These are phyloP conservation scores for Aspergillus puulaauensis DNA, from an alignment of 2,329 filamentous ascomycete species.

Conservation along the genomic window DNA sequence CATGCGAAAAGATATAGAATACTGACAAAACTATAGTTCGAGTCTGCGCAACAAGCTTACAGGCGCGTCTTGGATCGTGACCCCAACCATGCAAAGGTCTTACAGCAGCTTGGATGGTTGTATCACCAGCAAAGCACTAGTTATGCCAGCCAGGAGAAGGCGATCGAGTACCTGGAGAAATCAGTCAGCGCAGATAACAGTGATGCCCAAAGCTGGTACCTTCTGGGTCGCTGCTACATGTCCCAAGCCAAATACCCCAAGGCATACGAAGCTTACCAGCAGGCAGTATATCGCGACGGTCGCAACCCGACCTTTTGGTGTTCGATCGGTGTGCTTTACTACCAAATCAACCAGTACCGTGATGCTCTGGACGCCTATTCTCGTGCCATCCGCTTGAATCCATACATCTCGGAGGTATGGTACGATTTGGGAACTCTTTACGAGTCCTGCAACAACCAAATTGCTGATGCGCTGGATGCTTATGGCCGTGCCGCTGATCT, in stretches of 20 bases:
- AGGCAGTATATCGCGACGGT: slow-evolving; percentile 96
- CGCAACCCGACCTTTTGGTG: slow-evolving; percentile 99
- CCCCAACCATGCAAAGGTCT: slow-evolving; percentile 93
- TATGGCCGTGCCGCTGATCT: slow-evolving; percentile 93
- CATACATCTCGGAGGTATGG: slow-evolving; percentile 98
- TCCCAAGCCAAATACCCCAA: slow-evolving; percentile 98
- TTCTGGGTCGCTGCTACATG: slow-evolving; percentile 98
- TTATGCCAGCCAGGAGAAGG: slow-evolving; percentile 89
- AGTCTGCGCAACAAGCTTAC: slow-evolving; percentile 89
- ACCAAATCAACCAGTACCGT: slow-evolving; percentile 99
- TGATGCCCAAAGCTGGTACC: slow-evolving; percentile 98
- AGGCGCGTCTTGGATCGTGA: slow-evolving; percentile 90
- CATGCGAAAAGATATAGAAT: slow-evolving; percentile 14
- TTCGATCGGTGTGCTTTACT: slow-evolving; percentile 97
- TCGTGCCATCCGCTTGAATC: slow-evolving; percentile 91
- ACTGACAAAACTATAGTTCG: slow-evolving; percentile 65
- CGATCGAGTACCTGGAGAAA: slow-evolving; percentile 96
- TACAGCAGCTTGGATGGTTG: slow-evolving; percentile 96
- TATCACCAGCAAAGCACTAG: slow-evolving; percentile 93
- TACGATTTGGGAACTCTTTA: slow-evolving; percentile 98
- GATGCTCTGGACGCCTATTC: slow-evolving; percentile 98
- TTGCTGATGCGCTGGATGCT: slow-evolving; percentile 90
- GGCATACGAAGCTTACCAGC: slow-evolving; percentile 96
- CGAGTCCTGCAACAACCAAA: slow-evolving; percentile 98
- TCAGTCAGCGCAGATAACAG: slow-evolving; percentile 90